phyloP scores from a whole-genome alignment of 2,329 filamentous ascomycete genomes.

The Parafenestella ontariensis region DNA sequence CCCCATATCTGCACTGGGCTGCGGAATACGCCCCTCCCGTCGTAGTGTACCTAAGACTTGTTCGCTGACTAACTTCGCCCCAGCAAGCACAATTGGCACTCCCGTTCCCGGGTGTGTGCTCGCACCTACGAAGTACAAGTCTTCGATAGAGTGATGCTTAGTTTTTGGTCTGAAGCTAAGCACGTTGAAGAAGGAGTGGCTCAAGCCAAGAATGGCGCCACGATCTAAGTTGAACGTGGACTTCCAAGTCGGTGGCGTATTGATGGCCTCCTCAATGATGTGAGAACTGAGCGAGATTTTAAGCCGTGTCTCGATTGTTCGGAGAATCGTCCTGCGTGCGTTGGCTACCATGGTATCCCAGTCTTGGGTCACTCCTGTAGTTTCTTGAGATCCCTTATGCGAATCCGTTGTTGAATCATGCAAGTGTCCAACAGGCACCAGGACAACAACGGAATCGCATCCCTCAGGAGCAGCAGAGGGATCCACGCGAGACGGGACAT shows the following conservation, averaged over 20 bases:
- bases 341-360: constrained; percentile 67
- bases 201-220: constrained; percentile 75
- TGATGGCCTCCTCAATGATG: constrained; percentile 68
- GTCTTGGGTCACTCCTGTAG: constrained; percentile 58
- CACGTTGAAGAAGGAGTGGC: constrained; percentile 77
- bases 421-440: constrained; percentile 76
- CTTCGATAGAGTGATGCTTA: constrained; percentile 57
- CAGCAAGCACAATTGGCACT: constrained; percentile 75
- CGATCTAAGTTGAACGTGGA: constrained; percentile 75
- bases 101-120: constrained; percentile 79
- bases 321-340: constrained; percentile 67
- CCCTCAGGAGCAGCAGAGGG: constrained; percentile 69
- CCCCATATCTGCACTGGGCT: constrained; percentile 30
- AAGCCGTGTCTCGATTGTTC: constrained; percentile 67
- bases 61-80: constrained; percentile 67
- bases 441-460: constrained; percentile 70
- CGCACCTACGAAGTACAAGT: constrained; percentile 75
- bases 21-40: constrained; percentile 45
- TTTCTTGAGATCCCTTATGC: constrained; percentile 49
- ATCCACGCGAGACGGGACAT: constrained; percentile 75
- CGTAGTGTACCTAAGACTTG: constrained; percentile 56
- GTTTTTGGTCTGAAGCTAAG: constrained; percentile 70
- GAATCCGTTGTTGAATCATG: constrained; percentile 52
- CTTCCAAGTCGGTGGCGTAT: constrained; percentile 72
- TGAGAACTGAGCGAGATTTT: constrained; percentile 59